Evolutionary conservation across 2,329 filamentous ascomycete genomes (phyloP).

Genomic region (Neofusicoccum cordaticola): DNA sequence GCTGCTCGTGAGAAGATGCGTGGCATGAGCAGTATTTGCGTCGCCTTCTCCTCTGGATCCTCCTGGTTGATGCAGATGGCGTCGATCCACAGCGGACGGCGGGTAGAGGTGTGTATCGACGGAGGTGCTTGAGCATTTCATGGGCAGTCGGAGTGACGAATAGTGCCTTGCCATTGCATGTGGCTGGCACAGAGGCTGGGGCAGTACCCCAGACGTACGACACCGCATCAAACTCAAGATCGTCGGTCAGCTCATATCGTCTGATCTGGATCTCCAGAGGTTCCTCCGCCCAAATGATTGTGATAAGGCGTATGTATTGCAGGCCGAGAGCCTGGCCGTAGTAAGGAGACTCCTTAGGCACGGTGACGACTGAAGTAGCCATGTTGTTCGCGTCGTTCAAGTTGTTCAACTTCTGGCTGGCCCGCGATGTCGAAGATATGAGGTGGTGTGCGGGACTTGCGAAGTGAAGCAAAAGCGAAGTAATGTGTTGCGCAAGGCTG

Average conservation of each 20-base stretch:
- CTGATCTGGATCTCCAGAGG: neutral
- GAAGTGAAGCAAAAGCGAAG: no score
- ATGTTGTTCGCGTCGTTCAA: neutral
- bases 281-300: neutral
- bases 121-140: neutral
- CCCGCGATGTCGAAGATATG: no score
- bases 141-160: neutral
- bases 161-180: neutral
- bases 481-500: no score
- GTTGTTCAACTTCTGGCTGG: no score
- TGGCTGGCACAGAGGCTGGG: neutral
- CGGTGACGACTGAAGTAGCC: neutral
- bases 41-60: slow-evolving; percentile 4
- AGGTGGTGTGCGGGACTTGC: no score
- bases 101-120: neutral
- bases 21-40: neutral
- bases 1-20: neutral
- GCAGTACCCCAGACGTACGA: neutral
- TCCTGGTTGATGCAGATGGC: slow-evolving; percentile 22
- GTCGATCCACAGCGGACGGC: slow-evolving; percentile 19
- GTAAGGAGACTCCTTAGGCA: neutral
- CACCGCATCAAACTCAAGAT: neutral
- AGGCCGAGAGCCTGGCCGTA: neutral
- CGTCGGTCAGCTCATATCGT: neutral
- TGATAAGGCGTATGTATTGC: neutral